Evolutionary conservation across 2,329 filamentous ascomycete genomes (phyloP).

Genomic region (Exophiala calicioides): DNA sequence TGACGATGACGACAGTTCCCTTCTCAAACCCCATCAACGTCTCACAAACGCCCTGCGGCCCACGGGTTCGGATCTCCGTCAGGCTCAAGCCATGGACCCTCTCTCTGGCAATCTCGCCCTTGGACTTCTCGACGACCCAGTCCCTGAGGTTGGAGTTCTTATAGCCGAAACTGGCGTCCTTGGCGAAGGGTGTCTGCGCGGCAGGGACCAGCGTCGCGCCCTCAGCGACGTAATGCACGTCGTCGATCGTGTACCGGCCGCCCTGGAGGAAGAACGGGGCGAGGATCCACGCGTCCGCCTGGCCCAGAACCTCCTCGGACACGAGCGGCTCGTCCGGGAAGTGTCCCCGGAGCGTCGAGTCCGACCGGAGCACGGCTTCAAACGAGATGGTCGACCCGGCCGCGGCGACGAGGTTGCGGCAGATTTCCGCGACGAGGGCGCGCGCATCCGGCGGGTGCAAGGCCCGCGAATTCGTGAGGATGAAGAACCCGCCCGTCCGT

Average conservation of each 20-base stretch:
- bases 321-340: conserved; percentile 59
- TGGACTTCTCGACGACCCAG: conserved; percentile 58
- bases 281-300: conserved; percentile 56
- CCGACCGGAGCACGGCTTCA: conserved; percentile 59
- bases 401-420: conserved; percentile 50
- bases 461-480: conserved; percentile 61
- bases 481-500: conserved; percentile 58
- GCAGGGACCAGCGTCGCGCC: conserved; percentile 53
- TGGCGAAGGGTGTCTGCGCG: conserved; percentile 57
- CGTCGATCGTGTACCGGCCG: conserved; percentile 57
- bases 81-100: conserved; percentile 49
- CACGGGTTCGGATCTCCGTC: conserved; percentile 51
- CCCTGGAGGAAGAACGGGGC: conserved; percentile 63
- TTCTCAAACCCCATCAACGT: conserved; percentile 42
- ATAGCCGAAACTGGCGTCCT: conserved; percentile 61
- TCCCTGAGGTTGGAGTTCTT: conserved; percentile 55
- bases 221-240: conserved; percentile 61
- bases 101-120: conserved; percentile 42
- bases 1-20: conserved; percentile 52
- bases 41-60: conserved; percentile 45
- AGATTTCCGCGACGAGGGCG: conserved; percentile 54
- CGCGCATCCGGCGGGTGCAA: conserved; percentile 52
- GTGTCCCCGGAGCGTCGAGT: conserved; percentile 60
- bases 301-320: conserved; percentile 52
- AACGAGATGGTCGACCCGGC: conserved; percentile 45